Evolutionary conservation across 176 grass and related monocot genomes (phyloP).

Genomic region (Guadua angustifolia): DNA sequence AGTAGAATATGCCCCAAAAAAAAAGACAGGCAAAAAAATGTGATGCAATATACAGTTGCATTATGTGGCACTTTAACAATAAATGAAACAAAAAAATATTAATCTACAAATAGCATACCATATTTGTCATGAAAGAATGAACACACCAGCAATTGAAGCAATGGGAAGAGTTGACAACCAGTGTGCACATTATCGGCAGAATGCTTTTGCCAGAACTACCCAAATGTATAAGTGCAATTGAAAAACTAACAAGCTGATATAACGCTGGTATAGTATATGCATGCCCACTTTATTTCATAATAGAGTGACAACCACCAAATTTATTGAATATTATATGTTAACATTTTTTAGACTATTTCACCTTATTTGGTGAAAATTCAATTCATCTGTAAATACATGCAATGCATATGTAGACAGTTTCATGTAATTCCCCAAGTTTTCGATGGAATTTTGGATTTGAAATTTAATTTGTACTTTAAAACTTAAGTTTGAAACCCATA

Average conservation of each 20-base stretch:
- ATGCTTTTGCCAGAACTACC: not conserved
- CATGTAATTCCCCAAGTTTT: not conserved
- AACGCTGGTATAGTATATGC: not conserved
- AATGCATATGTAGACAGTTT: not conserved
- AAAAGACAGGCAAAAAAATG: not conserved
- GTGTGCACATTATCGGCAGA: not conserved
- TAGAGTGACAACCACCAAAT: not conserved
- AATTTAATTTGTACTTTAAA: too few species aligned
- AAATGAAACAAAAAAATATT: slow-evolving; percentile 3
- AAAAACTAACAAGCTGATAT: not conserved
- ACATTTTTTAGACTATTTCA: not conserved
- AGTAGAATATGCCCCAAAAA: slow-evolving; percentile 25
- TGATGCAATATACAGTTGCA: slow-evolving; percentile 9
- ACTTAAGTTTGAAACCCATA: too few species aligned
- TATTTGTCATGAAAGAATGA: not conserved
- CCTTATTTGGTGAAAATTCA: not conserved
- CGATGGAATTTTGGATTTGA: too few species aligned
- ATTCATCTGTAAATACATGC: not conserved
- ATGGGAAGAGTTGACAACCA: not conserved
- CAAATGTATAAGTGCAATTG: not conserved
- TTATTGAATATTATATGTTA: not conserved
- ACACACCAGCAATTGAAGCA: not conserved
- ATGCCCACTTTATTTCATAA: not conserved
- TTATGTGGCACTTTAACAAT: slow-evolving; percentile 23
- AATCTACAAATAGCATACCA: not conserved